Base-by-base conservation (phyloP, 176 grass and related monocot genomes). In the Panicum miliaceum region DNA sequence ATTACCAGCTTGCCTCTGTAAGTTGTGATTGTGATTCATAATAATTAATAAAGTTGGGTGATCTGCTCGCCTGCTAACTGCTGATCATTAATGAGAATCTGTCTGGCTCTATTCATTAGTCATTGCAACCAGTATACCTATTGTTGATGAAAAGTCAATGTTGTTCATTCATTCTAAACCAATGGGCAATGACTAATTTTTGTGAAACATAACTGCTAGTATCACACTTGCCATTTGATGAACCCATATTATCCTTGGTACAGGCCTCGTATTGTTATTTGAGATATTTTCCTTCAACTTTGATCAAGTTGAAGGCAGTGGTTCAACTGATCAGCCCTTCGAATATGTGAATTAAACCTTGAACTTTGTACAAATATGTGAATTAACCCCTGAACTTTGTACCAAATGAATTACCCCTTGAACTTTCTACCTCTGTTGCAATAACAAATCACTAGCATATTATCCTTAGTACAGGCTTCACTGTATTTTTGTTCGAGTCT, bases 391-490 rank as follows among this genome's bases (percentile, higher is more conserved):
- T 65, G 4, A n/a, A n/a, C n/a, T n/a, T n/a, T n/a, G n/a, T n/a
- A n/a, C n/a, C n/a, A n/a, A n/a, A n/a, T n/a, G n/a, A n/a, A n/a
- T n/a, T n/a, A n/a, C n/a, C n/a, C n/a, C n/a, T n/a, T n/a, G n/a
- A 75, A 64, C 22, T 27, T 65, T 6, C 8, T 25, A 25, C 27
- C 25, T 50, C 0, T 60, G 25, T 12, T 5, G 56, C 51, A 40
- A 20, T 20, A 40, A 67, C 18, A 22, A 37, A 40, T 40, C 18
- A 40, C 22, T 41, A 68, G 4, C 64, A 40, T 2, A 38, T 22
- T 57, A n/a, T 57, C 53, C 53, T 75, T 40, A n/a, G 5, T 83
- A 15, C 14, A 51, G 22, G 57, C 48, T 84, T 51, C 72, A 54
- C 13, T 74, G 71, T 53, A 71, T 46, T 48, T 38, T 16, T 64